Evolutionary conservation across 148 eudicot species (phyloP).

Genomic region (Camellia granthamiana): DNA sequence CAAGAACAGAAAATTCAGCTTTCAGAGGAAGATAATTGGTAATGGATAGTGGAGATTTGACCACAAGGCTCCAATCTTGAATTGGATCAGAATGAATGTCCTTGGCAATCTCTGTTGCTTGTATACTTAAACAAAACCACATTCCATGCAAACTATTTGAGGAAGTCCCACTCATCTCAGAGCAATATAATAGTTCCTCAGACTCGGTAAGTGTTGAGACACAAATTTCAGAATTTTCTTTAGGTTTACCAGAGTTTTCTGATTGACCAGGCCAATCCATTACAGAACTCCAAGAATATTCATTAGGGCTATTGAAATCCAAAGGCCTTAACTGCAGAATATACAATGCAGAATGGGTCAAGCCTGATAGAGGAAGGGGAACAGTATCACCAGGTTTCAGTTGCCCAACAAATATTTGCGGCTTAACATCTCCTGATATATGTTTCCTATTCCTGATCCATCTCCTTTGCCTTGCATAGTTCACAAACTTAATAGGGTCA

Average conservation of each 20-base stretch:
- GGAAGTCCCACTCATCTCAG: slow-evolving; percentile 59
- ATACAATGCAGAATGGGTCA: slow-evolving; percentile 54
- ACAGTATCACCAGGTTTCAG: slow-evolving; percentile 66
- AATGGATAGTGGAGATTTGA: slow-evolving; percentile 75
- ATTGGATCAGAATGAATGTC: slow-evolving; percentile 81
- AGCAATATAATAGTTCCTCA: slow-evolving; percentile 64
- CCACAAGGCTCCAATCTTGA: slow-evolving; percentile 85
- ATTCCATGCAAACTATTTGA: slow-evolving; percentile 53
- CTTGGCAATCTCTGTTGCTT: slow-evolving; percentile 85
- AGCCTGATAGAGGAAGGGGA: slow-evolving; percentile 73
- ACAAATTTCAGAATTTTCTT: slow-evolving; percentile 48
- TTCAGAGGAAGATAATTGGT: slow-evolving; percentile 79
- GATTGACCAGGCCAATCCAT: slow-evolving; percentile 41
- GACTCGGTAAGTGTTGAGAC: slow-evolving; percentile 64
- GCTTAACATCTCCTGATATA: slow-evolving; percentile 29
- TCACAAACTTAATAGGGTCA: slow-evolving; percentile 41
- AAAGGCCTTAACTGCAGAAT: slow-evolving; percentile 64
- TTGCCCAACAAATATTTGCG: slow-evolving; percentile 53
- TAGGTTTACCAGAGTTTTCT: slow-evolving; percentile 36
- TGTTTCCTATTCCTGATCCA: slow-evolving; percentile 76
- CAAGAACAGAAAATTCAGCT: slow-evolving; percentile 85
- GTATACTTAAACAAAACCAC: slow-evolving; percentile 80
- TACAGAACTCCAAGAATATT: slow-evolving; percentile 81
- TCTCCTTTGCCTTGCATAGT: slow-evolving; percentile 68
- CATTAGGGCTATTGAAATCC: slow-evolving; percentile 35